Percentiles rank a stretch among this genome's conserved stretches.
Conservation (phyloP, 805 yeast species). For the Candida sithepensis region DNA sequence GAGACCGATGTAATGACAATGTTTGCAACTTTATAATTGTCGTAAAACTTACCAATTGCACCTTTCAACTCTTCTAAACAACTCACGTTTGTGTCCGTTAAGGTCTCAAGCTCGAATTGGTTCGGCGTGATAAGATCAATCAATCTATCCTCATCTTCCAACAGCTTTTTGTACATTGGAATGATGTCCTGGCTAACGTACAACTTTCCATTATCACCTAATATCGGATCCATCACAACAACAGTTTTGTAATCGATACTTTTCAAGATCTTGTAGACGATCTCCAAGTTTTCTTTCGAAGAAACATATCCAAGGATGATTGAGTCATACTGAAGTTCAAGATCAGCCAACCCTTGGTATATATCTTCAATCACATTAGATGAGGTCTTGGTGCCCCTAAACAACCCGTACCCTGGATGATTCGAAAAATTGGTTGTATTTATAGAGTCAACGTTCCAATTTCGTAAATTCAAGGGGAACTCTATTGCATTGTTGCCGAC, state of each 20-base stretch:
- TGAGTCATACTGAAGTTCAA: slow-evolving; percentile 54
- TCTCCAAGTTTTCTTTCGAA: slow-evolving; percentile 48
- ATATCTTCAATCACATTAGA: slow-evolving; percentile 46
- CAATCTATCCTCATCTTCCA: slow-evolving; percentile 32
- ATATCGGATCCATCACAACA: slow-evolving; percentile 84
- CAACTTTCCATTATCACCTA: slow-evolving; percentile 84
- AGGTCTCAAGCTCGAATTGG: slow-evolving; percentile 66
- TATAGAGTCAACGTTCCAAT: slow-evolving; percentile 91
- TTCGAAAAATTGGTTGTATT: slow-evolving; percentile 88
- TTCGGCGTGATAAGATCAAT: slow-evolving; percentile 65
- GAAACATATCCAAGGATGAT: slow-evolving; percentile 82
- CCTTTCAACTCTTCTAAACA: slow-evolving; percentile 34
- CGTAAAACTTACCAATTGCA: slow-evolving; percentile 41
- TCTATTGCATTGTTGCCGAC: slow-evolving; percentile 93
- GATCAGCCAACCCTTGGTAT: slow-evolving; percentile 50
- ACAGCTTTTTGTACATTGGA: slow-evolving; percentile 46
- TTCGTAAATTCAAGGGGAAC: slow-evolving; percentile 79
- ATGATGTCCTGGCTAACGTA: slow-evolving; percentile 65
- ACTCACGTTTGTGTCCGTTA: slow-evolving; percentile 44
- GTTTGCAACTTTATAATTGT: slow-evolving; percentile 41
- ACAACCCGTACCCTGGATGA: slow-evolving; percentile 82
- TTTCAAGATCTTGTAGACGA: slow-evolving; percentile 35
- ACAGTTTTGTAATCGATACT: slow-evolving; percentile 30
- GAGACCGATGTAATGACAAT: slow-evolving; percentile 59
- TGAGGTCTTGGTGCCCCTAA: slow-evolving; percentile 53